Conservation (phyloP, 2,329 filamentous ascomycete genomes). For the Ophiostoma sp. region DNA sequence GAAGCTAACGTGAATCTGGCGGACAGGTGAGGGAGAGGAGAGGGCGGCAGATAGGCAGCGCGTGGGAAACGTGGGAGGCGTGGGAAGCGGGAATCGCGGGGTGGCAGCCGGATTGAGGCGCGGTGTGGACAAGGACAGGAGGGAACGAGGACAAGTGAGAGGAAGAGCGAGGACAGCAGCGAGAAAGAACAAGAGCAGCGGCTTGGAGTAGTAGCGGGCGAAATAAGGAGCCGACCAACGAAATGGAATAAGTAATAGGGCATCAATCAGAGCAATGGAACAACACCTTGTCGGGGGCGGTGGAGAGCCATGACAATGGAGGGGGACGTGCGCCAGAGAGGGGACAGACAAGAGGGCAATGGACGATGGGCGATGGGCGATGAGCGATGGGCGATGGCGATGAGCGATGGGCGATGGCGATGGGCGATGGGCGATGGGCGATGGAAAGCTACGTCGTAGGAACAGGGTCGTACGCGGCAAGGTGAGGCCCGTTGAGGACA, state of each 20-base stretch:
- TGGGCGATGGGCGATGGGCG: too few relatives aligned
- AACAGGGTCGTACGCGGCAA: too few relatives aligned
- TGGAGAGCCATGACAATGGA: background rate
- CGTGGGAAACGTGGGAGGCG: background rate
- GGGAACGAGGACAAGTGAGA: background rate
- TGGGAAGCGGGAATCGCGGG: conserved; percentile 6
- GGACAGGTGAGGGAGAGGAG: too few relatives aligned
- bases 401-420: too few relatives aligned
- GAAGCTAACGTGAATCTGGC: too few relatives aligned
- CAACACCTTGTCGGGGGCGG: background rate
- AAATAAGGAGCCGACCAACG: background rate
- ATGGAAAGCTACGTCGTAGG: too few relatives aligned
- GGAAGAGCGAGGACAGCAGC: background rate
- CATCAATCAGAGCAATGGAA: background rate
- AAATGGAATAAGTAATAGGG: background rate
- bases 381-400: too few relatives aligned
- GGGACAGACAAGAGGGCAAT: too few relatives aligned
- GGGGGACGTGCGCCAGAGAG: conserved; percentile 1
- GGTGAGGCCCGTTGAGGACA: too few relatives aligned
- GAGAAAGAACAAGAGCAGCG: background rate
- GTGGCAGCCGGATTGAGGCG: background rate
- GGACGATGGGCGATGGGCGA: too few relatives aligned
- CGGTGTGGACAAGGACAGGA: background rate
- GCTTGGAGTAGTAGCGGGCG: background rate
- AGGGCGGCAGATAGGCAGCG: background rate